Percentiles rank a stretch among this genome's conserved stretches.
phyloP scores from a whole-genome alignment of 345 rosid species.

The Eutrema yunnanense region DNA sequence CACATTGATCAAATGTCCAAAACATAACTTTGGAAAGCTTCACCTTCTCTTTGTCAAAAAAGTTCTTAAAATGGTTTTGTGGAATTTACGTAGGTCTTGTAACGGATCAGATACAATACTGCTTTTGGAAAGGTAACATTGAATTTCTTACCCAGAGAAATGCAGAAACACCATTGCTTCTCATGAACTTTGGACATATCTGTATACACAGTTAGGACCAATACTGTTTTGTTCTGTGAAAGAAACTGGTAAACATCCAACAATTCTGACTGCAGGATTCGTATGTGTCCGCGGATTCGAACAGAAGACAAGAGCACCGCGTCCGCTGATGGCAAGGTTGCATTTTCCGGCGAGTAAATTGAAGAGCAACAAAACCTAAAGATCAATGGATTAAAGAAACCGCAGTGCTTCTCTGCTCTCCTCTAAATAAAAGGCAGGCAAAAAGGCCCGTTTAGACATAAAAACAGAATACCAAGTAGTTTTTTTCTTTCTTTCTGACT shows the following conservation, averaged over 20 bases:
- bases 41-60: background rate
- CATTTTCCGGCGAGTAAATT: slow-evolving; percentile 62
- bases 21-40: background rate
- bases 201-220: background rate
- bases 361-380: slow-evolving; percentile 22
- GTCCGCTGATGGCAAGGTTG: slow-evolving; percentile 71
- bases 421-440: slow-evolving; percentile 14
- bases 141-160: background rate
- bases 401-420: background rate
- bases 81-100: slow-evolving; percentile 51
- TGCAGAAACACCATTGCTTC: background rate
- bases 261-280: slow-evolving; percentile 44
- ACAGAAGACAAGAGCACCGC: slow-evolving; percentile 64
- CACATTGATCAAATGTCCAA: slow-evolving; percentile 1
- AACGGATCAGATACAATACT: slow-evolving; percentile 66
- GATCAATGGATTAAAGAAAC: background rate
- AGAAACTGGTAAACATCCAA: background rate
- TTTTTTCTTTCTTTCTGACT: background rate
- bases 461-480: background rate
- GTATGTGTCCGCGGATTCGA: slow-evolving; percentile 94
- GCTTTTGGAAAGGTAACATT: slow-evolving; percentile 85
- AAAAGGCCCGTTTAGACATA: background rate
- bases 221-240: background rate
- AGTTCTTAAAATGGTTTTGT: slow-evolving; percentile 16
- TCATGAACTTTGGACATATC: background rate